Conservation (phyloP, 2,329 filamentous ascomycete genomes). For the Pestalotiopsis sp. region DNA sequence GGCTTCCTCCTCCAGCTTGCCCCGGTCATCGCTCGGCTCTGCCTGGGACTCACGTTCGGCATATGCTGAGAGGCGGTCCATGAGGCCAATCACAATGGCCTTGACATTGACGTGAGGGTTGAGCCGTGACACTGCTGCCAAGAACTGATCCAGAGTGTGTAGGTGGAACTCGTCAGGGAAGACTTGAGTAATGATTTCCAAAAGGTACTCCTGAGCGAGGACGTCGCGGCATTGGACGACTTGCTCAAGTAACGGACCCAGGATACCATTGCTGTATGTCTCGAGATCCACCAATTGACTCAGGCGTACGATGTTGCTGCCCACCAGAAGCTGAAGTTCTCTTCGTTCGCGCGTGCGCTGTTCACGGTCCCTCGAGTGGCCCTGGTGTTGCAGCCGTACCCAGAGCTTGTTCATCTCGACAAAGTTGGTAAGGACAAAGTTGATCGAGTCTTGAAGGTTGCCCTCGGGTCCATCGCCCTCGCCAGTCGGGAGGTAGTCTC, state of each 20-base stretch:
- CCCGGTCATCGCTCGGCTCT: conserved; percentile 70
- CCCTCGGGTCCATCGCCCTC: conserved; percentile 90
- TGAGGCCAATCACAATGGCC: conserved; percentile 94
- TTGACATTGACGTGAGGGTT: conserved; percentile 98
- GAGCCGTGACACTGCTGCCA: conserved; percentile 87
- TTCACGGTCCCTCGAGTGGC: conserved; percentile 92
- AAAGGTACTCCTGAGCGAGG: conserved; percentile 91
- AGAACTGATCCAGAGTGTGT: conserved; percentile 92
- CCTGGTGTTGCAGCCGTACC: conserved; percentile 96
- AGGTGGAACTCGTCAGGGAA: conserved; percentile 99
- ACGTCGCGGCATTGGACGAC: conserved; percentile 98
- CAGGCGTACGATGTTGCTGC: conserved; percentile 91
- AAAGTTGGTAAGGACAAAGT: conserved; percentile 97
- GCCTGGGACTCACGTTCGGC: conserved; percentile 84
- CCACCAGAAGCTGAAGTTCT: conserved; percentile 92
- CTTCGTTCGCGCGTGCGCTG: conserved; percentile 92
- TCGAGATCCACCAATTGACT: conserved; percentile 96
- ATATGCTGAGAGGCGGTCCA: conserved; percentile 94
- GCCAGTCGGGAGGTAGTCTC: conserved; percentile 82
- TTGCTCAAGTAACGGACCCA: conserved; percentile 89
- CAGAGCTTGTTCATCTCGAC: conserved; percentile 99
- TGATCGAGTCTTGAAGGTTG: conserved; percentile 96
- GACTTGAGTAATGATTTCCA: conserved; percentile 98
- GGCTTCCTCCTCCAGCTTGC: conserved; percentile 83
- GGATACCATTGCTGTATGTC: conserved; percentile 87